These are phyloP conservation scores for Diplodia sapinea DNA, from an alignment of 2,329 filamentous ascomycete genomes.

Conservation along the genomic window DNA sequence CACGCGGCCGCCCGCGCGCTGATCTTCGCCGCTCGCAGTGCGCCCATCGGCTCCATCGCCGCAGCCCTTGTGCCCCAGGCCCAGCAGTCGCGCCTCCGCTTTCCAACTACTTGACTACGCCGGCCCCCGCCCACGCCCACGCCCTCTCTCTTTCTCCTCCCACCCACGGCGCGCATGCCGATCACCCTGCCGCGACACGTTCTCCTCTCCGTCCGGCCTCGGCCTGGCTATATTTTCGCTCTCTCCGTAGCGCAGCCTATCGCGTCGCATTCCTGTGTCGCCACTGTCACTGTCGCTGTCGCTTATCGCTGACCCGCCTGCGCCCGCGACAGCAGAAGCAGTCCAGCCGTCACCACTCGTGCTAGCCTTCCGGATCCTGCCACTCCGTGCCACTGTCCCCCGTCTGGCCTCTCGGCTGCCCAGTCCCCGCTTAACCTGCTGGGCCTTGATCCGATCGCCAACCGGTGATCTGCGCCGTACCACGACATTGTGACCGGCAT, in stretches of 20 bases:
- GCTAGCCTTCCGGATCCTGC: slow-evolving; percentile 8
- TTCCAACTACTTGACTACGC: slow-evolving; percentile 12
- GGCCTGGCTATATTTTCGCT: neutral
- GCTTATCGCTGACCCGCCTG: neutral
- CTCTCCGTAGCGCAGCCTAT: neutral
- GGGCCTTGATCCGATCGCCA: slow-evolving; percentile 23
- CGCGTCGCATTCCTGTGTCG: slow-evolving; percentile 14
- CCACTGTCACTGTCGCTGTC: slow-evolving; percentile 22
- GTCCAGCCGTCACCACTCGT: slow-evolving; percentile 24
- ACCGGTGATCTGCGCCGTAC: slow-evolving; percentile 14
- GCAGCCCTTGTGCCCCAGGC: neutral
- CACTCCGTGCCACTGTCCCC: slow-evolving; percentile 16
- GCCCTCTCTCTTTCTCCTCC: neutral
- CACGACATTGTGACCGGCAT: slow-evolving; percentile 26
- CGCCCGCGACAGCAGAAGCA: neutral
- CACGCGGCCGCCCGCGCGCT: neutral
- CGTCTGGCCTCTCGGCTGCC: slow-evolving; percentile 9
- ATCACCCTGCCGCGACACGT: slow-evolving; percentile 1
- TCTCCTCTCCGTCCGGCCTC: neutral
- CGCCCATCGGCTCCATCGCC: slow-evolving; percentile 10
- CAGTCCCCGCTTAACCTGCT: slow-evolving; percentile 14
- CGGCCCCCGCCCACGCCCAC: slow-evolving; percentile 3
- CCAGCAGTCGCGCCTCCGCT: slow-evolving; percentile 25
- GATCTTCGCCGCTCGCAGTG: slow-evolving; percentile 28
- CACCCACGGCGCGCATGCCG: slow-evolving; percentile 24